These are phyloP conservation scores for Ajuga reptans DNA, from an alignment of 305 asterid genomes.

Conservation along the genomic window DNA sequence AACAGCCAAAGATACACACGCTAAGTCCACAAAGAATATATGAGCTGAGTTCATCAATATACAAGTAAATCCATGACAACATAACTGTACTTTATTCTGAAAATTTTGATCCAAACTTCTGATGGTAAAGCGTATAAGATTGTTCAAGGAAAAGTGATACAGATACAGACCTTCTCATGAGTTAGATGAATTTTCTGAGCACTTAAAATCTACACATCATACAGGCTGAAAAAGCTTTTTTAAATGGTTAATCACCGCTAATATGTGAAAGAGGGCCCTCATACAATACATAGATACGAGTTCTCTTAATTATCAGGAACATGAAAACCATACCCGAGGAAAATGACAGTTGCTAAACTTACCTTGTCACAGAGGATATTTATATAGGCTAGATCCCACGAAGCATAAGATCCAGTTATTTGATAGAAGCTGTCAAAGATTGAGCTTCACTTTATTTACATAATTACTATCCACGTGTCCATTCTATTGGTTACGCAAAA, in stretches of 20 bases:
- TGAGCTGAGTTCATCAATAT: not conserved
- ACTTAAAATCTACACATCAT: not conserved
- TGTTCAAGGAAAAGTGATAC: not conserved
- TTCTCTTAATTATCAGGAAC: not conserved
- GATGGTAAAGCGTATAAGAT: not conserved
- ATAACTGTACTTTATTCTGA: not conserved
- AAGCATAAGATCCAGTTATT: slow-evolving; percentile 3
- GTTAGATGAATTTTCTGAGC: not conserved
- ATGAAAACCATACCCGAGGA: not conserved
- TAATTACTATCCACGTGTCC: not conserved
- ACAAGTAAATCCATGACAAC: not conserved
- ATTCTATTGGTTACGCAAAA: not conserved
- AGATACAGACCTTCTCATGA: not conserved
- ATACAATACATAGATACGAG: not conserved
- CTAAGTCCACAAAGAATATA: not conserved
- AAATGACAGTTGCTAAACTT: not conserved
- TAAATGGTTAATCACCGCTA: not conserved
- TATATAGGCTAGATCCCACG: not conserved
- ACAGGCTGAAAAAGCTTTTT: not conserved
- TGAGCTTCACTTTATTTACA: not conserved
- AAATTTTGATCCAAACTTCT: not conserved
- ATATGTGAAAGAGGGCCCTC: not conserved
- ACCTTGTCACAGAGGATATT: not conserved
- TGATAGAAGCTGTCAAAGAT: not conserved
- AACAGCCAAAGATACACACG: not conserved